Percentiles rank a stretch among this genome's conserved stretches.
Evolutionary conservation across 176 grass and related monocot genomes (phyloP).

Genomic region (Lolium perenne): DNA sequence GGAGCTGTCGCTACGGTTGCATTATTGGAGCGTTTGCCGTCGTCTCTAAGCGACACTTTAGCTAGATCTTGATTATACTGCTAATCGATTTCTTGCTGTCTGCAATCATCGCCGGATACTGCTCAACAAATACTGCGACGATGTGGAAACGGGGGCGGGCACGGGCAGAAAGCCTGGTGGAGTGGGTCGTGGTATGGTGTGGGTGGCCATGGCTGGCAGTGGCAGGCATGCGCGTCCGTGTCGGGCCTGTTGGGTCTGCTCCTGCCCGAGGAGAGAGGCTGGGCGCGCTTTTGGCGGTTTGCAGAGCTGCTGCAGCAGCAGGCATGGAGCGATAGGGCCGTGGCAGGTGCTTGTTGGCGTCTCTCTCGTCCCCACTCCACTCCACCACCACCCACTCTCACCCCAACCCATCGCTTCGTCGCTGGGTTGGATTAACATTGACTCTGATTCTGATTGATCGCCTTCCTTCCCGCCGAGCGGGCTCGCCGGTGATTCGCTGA

Average conservation of each 20-base stretch:
- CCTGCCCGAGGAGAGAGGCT: neutral
- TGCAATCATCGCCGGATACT: neutral
- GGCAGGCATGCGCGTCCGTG: conserved; percentile 54
- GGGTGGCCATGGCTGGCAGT: conserved; percentile 15
- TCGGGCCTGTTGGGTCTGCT: neutral
- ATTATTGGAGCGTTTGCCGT: conserved; percentile 29
- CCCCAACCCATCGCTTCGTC: neutral
- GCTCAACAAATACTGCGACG: neutral
- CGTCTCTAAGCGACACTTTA: neutral
- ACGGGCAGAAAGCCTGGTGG: neutral
- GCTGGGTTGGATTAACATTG: neutral
- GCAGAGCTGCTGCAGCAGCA: conserved; percentile 39
- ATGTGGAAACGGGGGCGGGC: neutral
- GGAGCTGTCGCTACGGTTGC: neutral
- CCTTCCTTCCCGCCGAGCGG: neutral
- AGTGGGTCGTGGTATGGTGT: neutral
- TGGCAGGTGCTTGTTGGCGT: conserved; percentile 46
- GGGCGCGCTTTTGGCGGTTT: conserved; percentile 43
- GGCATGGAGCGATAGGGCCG: conserved; percentile 33
- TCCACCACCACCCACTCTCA: conserved; percentile 1
- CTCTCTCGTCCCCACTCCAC: conserved; percentile 25
- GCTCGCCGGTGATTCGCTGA: neutral
- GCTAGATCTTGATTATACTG: neutral
- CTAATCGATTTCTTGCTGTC: neutral
- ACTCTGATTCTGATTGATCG: neutral